These are phyloP conservation scores for Neophaeococcomyces aloes DNA, from an alignment of 2,329 filamentous ascomycete genomes.

Conservation along the genomic window DNA sequence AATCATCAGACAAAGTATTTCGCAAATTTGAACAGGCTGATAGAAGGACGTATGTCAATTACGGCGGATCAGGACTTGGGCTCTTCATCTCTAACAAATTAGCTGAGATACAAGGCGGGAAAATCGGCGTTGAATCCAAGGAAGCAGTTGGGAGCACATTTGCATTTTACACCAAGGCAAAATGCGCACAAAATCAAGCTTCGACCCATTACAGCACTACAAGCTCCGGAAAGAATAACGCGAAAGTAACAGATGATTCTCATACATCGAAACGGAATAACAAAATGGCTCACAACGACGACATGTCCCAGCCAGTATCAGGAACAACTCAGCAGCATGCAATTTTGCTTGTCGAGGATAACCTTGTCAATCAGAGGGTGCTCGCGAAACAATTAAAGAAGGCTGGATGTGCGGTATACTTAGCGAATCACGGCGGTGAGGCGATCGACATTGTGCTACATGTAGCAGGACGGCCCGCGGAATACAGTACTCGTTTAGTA, in stretches of 20 bases:
- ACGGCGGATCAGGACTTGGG: conserved; percentile 67
- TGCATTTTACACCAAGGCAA: conserved; percentile 48
- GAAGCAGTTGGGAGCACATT: conserved; percentile 48
- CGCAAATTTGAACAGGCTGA: conserved; percentile 69
- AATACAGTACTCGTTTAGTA: too few relatives aligned
- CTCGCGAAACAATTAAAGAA: conserved; percentile 26
- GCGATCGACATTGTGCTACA: conserved; percentile 33
- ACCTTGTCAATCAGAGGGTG: conserved; percentile 30
- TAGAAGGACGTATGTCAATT: conserved; percentile 65
- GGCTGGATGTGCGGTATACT: conserved; percentile 24
- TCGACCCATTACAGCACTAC: too few relatives aligned
- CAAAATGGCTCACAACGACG: too few relatives aligned
- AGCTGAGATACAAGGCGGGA: conserved; percentile 66
- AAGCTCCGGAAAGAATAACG: too few relatives aligned
- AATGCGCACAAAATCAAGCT: too few relatives aligned
- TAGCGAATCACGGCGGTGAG: conserved; percentile 30
- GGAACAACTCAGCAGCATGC: too few relatives aligned
- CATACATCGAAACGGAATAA: too few relatives aligned
- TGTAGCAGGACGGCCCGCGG: too few relatives aligned
- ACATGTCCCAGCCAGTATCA: too few relatives aligned
- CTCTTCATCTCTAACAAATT: conserved; percentile 68
- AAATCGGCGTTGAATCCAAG: conserved; percentile 60
- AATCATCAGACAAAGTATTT: conserved; percentile 66
- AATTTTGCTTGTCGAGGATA: conserved; percentile 36
- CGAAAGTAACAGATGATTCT: too few relatives aligned